These are phyloP conservation scores for Jasminum sambac DNA, from an alignment of 257 asterid genomes.

Conservation along the genomic window DNA sequence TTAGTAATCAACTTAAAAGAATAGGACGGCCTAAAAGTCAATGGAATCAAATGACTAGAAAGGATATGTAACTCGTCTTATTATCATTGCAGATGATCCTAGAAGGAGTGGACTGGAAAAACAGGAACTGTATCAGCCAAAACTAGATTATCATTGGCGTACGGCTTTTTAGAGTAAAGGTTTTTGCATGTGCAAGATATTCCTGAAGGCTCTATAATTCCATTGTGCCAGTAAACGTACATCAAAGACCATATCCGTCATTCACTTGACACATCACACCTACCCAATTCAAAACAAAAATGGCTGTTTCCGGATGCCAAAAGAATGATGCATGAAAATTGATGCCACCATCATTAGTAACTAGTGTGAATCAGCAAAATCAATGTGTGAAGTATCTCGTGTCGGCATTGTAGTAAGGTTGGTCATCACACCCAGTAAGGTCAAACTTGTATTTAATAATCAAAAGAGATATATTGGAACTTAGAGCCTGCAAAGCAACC, in stretches of 20 bases:
- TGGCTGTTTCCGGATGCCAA: background rate
- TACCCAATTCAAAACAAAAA: background rate
- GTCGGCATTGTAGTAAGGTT: conserved; percentile 15
- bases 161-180: background rate
- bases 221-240: background rate
- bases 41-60: background rate
- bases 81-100: background rate
- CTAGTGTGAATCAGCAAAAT: conserved; percentile 9
- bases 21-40: background rate
- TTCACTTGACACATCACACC: background rate
- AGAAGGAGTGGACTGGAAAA: background rate
- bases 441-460: conserved; percentile 22
- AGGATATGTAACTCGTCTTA: background rate
- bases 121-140: background rate
- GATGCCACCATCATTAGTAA: conserved; percentile 7
- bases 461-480: conserved; percentile 14
- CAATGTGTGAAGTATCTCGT: background rate
- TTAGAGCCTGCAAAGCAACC: conserved; percentile 16
- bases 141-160: background rate
- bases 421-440: conserved; percentile 19
- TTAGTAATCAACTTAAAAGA: background rate
- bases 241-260: background rate
- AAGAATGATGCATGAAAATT: conserved; percentile 3
- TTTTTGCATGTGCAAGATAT: background rate
- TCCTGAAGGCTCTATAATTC: background rate